Evolutionary conservation across 768 basidiomycete species (phyloP), one percentile per base, ranked within the genome.

Genomic region (Rhodotorula diobovata): DNA sequence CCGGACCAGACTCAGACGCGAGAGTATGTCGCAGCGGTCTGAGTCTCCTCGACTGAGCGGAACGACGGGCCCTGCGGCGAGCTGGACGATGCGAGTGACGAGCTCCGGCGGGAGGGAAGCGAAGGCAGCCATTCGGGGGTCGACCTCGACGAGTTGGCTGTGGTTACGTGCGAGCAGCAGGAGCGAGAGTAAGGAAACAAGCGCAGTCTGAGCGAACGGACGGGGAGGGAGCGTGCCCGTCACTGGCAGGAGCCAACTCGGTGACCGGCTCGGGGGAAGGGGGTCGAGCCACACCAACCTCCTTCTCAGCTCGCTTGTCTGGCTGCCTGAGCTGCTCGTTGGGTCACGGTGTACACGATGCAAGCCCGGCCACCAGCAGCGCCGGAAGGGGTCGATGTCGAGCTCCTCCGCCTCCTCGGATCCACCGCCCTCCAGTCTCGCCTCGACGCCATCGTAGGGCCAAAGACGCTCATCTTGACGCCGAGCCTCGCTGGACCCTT

Each of bases 381-480:
- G n/a, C 5, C 28, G 35, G 16, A 28, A 4, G 62, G 28, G 34
- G 34, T 71, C 37, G 70, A 76, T 30, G 50, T 53, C 18, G 48
- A 67, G n/a, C 54, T 76, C n/a, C 72, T 76, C 37, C 68, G 64
- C n/a, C 67, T 70, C 41, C 64, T 76, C 32, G 63, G 63, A 15
- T 68, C 68, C 18, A 66, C 68, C 1, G 62, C 75, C 18, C 65
- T 76, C 1, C 71, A 73, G 45, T 46, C 34, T 4, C 46, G 70
- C 35, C 68, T 76, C 37, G 71, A 76, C 51, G 32, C 56, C 21
- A 77, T 78, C 32, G 66, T 73, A 21, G 77, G 76, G 18, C 89
- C 90, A 56, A 98, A 99, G 83, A 99, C 95, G 1, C 87, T 99
- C 39, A 91, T 98, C n/a, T 85, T 99, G 2, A 93, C 97, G 77